phyloP scores from a whole-genome alignment of 331 rosid genomes.

The Pyrus hybrid region DNA sequence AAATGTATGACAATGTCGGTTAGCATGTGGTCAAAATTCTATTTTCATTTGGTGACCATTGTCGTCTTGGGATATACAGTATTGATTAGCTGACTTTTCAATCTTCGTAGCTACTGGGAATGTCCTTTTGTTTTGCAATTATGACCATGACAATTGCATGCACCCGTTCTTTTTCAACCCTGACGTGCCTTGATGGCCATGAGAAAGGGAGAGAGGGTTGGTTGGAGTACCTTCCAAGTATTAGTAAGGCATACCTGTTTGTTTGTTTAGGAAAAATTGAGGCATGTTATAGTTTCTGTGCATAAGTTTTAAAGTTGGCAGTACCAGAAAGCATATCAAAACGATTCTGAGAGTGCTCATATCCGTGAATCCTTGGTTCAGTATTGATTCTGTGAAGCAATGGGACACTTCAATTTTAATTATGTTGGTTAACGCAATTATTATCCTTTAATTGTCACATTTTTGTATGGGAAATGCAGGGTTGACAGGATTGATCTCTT shows the following conservation, averaged over 20 bases:
- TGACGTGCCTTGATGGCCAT: neutral
- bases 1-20: neutral
- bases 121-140: neutral
- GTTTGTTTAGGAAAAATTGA: neutral
- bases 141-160: neutral
- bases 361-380: neutral
- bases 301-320: neutral
- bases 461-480: slow-evolving; percentile 46
- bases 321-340: neutral
- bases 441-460: neutral
- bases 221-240: neutral
- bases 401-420: neutral
- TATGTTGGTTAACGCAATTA: neutral
- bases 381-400: neutral
- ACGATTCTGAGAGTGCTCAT: neutral
- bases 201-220: neutral
- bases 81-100: neutral
- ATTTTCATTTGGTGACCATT: neutral
- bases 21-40: neutral
- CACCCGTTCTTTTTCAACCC: neutral
- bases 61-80: neutral
- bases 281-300: neutral
- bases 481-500: slow-evolving; percentile 61
- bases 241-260: neutral
- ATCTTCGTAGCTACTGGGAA: neutral